phyloP scores from a whole-genome alignment of 345 rosid species.

The Hirschfeldia incana region DNA sequence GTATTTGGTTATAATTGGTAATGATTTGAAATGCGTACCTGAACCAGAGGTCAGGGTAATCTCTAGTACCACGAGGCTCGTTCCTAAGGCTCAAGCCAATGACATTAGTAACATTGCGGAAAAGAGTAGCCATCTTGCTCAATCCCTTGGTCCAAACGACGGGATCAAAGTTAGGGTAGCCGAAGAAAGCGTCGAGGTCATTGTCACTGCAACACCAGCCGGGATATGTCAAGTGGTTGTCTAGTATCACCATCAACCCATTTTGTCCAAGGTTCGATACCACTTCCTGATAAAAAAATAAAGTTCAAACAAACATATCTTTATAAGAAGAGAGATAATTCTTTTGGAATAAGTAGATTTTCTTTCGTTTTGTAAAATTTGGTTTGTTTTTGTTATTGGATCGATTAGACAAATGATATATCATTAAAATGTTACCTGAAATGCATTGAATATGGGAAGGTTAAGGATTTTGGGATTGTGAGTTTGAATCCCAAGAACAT shows the following conservation, averaged over 20 bases:
- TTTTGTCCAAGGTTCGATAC: constrained; percentile 63
- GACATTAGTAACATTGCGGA: constrained; percentile 54
- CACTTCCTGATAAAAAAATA: constrained; percentile 51
- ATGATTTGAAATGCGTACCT: constrained; percentile 39
- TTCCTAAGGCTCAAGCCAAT: constrained; percentile 86
- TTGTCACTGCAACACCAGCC: constrained; percentile 83
- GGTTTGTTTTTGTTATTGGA: background rate
- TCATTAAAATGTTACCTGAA: constrained; percentile 47
- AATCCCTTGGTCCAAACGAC: constrained; percentile 65
- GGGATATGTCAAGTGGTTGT: constrained; percentile 79
- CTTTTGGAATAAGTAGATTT: background rate
- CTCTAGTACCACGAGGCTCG: constrained; percentile 76
- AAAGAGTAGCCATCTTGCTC: constrained; percentile 64
- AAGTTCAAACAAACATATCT: background rate
- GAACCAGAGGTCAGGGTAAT: constrained; percentile 73
- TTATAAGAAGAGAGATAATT: background rate
- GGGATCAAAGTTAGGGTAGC: constrained; percentile 69
- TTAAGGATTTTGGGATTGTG: constrained; percentile 75
- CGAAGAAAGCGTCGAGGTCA: constrained; percentile 87
- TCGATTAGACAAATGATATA: background rate
- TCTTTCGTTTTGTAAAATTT: background rate
- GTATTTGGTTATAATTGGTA: background rate
- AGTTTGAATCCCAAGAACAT: constrained; percentile 59
- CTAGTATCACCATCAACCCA: constrained; percentile 74
- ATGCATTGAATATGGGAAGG: constrained; percentile 62